These are phyloP conservation scores for Tolypocladium inflatum DNA, from an alignment of 2,329 filamentous ascomycete genomes.

Conservation along the genomic window DNA sequence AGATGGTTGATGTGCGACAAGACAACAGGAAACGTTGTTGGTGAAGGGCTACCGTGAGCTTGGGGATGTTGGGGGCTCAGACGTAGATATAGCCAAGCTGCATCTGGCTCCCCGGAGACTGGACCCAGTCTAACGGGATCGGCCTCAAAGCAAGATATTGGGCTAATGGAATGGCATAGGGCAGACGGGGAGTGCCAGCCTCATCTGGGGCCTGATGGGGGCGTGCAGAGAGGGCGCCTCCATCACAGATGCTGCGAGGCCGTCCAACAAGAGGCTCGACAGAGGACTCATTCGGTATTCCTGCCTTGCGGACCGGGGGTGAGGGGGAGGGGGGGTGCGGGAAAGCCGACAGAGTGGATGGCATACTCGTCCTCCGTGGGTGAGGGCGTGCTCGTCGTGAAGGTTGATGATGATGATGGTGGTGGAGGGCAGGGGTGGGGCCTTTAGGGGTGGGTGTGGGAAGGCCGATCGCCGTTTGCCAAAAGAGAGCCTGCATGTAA, in stretches of 20 bases:
- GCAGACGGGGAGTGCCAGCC: constrained; percentile 8
- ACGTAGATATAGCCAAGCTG: constrained; percentile 7
- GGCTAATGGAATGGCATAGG: constrained; percentile 4
- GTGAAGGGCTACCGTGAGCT: background rate
- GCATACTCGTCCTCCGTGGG: background rate
- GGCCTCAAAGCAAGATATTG: constrained; percentile 3
- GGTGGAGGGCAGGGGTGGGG: background rate
- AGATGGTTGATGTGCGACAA: background rate
- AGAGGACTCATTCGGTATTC: constrained; percentile 6
- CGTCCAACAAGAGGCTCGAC: constrained; percentile 4
- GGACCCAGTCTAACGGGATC: constrained; percentile 6
- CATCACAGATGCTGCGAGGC: background rate
- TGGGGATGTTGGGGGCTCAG: constrained; percentile 7
- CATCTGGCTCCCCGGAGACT: constrained; percentile 2
- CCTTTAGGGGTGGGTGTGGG: background rate
- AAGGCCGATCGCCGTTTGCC: background rate
- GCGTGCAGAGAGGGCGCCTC: background rate
- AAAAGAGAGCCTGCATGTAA: background rate
- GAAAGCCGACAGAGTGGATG: background rate
- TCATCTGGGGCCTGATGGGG: constrained; percentile 8
- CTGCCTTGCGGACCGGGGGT: background rate
- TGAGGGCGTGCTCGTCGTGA: background rate
- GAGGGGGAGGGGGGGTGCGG: background rate
- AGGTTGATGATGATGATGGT: background rate
- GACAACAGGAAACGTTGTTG: background rate